phyloP scores from a whole-genome alignment of 768 basidiomycete species.

The Fomitopsis pulvina region DNA sequence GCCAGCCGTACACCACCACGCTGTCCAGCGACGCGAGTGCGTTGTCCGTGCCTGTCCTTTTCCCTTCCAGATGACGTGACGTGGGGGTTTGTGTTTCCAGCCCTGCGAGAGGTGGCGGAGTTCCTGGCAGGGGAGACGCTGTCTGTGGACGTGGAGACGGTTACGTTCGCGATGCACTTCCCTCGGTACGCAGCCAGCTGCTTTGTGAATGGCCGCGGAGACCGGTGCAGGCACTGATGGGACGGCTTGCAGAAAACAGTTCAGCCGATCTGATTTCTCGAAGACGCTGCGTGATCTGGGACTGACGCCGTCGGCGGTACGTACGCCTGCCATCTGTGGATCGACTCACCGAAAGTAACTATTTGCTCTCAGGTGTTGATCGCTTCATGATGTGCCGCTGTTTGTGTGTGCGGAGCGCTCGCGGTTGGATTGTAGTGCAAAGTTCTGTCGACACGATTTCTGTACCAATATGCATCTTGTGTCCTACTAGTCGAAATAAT shows the following conservation, averaged over 20 bases:
- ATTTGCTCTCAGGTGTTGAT: conserved; percentile 18
- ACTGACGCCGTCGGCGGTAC: conserved; percentile 84
- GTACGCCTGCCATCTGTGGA: conserved; percentile 4
- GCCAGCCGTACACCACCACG: conserved; percentile 75
- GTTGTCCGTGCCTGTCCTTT: no score
- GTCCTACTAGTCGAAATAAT: no score
- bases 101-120: conserved; percentile 81
- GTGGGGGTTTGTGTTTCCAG: no score
- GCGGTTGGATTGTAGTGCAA: no score
- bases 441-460: no score
- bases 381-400: conserved; percentile 10
- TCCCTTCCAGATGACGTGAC: background rate
- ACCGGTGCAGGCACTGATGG: background rate
- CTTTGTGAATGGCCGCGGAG: no score
- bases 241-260: conserved; percentile 58
- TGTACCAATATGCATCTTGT: no score
- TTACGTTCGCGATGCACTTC: conserved; percentile 75
- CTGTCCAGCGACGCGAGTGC: conserved; percentile 72
- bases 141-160: conserved; percentile 66
- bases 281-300: conserved; percentile 79
- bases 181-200: conserved; percentile 52
- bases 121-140: conserved; percentile 73
- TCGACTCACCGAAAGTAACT: background rate
- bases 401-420: background rate
- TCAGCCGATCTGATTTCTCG: conserved; percentile 64